Evolutionary conservation across 2,329 filamentous ascomycete genomes (phyloP).

Genomic region (Pyricularia pennisetigena): DNA sequence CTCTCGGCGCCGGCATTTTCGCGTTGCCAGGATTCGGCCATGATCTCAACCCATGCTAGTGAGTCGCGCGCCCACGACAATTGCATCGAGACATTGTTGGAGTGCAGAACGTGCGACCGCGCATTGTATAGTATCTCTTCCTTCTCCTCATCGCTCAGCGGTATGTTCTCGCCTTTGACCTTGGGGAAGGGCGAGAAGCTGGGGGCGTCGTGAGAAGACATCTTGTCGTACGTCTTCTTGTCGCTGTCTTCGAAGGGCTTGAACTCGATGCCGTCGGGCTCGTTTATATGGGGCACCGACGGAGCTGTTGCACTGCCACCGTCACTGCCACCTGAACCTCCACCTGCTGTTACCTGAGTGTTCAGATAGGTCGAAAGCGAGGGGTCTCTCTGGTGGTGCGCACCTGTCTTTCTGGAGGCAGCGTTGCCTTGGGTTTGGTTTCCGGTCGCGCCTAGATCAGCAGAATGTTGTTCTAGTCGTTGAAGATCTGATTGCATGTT

Average conservation of each 20-base stretch:
- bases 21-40: conserved; percentile 65
- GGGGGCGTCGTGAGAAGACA: conserved; percentile 40
- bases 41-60: conserved; percentile 77
- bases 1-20: conserved; percentile 43
- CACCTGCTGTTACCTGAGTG: conserved; percentile 13
- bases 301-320: conserved; percentile 16
- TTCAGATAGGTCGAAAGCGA: conserved; percentile 30
- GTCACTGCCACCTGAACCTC: neutral
- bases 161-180: conserved; percentile 77
- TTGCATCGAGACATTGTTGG: conserved; percentile 93
- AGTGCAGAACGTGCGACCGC: conserved; percentile 74
- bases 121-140: conserved; percentile 83
- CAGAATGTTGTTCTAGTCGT: conserved; percentile 75
- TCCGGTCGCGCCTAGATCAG: conserved; percentile 33
- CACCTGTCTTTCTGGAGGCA: conserved; percentile 11
- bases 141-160: conserved; percentile 88
- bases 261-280: conserved; percentile 18
- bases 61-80: conserved; percentile 94
- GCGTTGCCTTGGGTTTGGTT: conserved; percentile 8
- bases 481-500: conserved; percentile 95
- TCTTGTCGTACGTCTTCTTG: conserved; percentile 23
- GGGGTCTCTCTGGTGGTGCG: conserved; percentile 24
- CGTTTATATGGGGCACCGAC: conserved; percentile 9
- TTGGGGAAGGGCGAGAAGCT: conserved; percentile 90
- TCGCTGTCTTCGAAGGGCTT: conserved; percentile 30